A percentile compares a stretch with the other conserved stretches of the same genome.
phyloP scores from a whole-genome alignment of 331 rosid species.

The Rhamnella rubrinervis region DNA sequence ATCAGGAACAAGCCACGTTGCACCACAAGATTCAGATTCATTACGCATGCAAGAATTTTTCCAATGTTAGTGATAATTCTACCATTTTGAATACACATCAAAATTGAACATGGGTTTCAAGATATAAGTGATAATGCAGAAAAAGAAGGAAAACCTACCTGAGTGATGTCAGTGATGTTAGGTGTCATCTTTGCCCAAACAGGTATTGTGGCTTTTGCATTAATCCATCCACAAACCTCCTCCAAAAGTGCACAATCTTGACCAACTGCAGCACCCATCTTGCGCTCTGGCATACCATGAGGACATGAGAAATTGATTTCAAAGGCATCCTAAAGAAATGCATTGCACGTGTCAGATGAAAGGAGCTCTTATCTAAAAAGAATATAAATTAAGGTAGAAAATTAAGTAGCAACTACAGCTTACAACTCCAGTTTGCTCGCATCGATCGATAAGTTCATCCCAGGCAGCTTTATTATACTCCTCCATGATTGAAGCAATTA shows the following conservation, averaged over 20 bases:
- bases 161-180: conserved; percentile 85
- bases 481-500: conserved; percentile 97
- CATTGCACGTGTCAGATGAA: conserved; percentile 21
- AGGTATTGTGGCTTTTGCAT: conserved; percentile 89
- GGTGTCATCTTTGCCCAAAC: conserved; percentile 99
- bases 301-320: conserved; percentile 95
- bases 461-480: conserved; percentile 89
- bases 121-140: neutral
- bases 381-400: neutral
- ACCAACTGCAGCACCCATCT: conserved; percentile 97
- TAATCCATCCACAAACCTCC: conserved; percentile 95
- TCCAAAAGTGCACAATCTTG: conserved; percentile 90
- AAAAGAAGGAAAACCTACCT: conserved; percentile 44
- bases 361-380: conserved; percentile 7
- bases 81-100: neutral
- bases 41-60: too few relatives aligned
- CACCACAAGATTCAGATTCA: neutral
- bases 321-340: conserved; percentile 64
- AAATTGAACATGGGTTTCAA: neutral
- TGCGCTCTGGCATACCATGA: conserved; percentile 98
- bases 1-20: neutral
- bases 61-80: too few relatives aligned
- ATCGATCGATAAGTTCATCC: conserved; percentile 93
- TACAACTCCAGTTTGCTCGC: conserved; percentile 97
- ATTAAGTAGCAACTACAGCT: conserved; percentile 28